Evolutionary conservation across 768 basidiomycete genomes (phyloP).

Genomic region (Mycena alexandri): DNA sequence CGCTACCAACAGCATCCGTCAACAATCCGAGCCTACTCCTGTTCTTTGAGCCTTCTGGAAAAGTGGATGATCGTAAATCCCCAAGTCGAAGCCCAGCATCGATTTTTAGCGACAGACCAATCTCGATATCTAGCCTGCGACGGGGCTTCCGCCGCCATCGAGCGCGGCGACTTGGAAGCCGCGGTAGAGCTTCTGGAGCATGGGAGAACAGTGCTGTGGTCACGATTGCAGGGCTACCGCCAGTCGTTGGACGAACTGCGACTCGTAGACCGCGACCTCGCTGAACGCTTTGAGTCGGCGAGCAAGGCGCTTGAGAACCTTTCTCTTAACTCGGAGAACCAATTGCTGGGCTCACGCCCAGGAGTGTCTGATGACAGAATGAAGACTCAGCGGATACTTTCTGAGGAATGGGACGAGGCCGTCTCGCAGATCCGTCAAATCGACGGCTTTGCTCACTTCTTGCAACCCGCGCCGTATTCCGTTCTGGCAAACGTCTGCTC

Average conservation of each 20-base stretch:
- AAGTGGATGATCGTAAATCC: constrained; percentile 8
- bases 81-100: constrained; percentile 17
- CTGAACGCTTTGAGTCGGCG: constrained; percentile 43
- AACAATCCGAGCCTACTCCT: not conserved
- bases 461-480: constrained; percentile 39
- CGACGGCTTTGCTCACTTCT: constrained; percentile 40
- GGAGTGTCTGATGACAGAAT: constrained; percentile 39
- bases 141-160: constrained; percentile 22
- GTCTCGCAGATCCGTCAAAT: constrained; percentile 41
- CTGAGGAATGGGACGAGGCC: constrained; percentile 37
- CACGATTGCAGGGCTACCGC: constrained; percentile 43
- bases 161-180: not conserved
- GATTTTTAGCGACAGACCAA: constrained; percentile 19
- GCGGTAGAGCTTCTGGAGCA: constrained; percentile 40
- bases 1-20: not conserved
- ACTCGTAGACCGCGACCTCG: constrained; percentile 35
- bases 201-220: constrained; percentile 47
- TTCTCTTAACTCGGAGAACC: too few species aligned
- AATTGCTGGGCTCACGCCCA: too few species aligned
- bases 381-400: constrained; percentile 35
- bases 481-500: constrained; percentile 34
- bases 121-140: constrained; percentile 14
- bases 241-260: constrained; percentile 44
- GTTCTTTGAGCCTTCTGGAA: not conserved
- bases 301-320: constrained; percentile 31